Evolutionary conservation across 495 filamentous ascomycete species (phyloP), one percentile per base, ranked within the genome.

Genomic region (Aspergillus sclerotioniger): DNA sequence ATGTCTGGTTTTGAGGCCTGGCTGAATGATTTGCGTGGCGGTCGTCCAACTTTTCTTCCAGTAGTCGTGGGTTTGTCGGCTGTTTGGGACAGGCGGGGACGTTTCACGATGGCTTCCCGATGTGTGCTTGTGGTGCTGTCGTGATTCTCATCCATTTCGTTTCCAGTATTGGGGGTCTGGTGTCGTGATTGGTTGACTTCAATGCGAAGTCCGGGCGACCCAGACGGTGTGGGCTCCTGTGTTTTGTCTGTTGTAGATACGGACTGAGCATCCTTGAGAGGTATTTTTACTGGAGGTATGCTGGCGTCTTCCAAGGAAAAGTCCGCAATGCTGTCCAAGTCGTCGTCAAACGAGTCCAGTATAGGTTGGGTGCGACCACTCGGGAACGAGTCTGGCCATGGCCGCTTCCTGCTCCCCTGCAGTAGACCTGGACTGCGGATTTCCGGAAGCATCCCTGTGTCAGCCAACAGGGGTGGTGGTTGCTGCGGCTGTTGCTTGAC

Each of bases 371-470:
- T 60, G 15, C 58, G 69, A n/a, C 66, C 66, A 45, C 33, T 62
- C 0, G 65, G 52, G 44, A 68, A 71, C 5, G 68, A 66, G 43
- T 76, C 71, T 10, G 72, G 65, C 63, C 68, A 77, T 0, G 66
- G 49, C 28, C 74, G 75, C 46, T 76, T 78, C 33, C 67, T 69
- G 62, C 68, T 67, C 32, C 65, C 68, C 56, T 74, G 73, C 1
- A 78, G 62, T 16, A 77, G 59, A 46, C 70, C 75, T 2, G 73
- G 76, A 37, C 74, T 75, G 20, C 67, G 61, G 8, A 76, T 68
- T 62, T 74, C 67, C 3, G 75, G 68, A 3, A 76, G 51, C 6
- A 58, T 49, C 16, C 53, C 61, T 4, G 13, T n/a, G 37, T 66
- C 58, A 6, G 57, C 54, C 6, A 50, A 50, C n/a, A 50, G 17